These are phyloP conservation scores for Stentor coeruleus DNA, from an alignment of 73 alveolate species.

Conservation along the genomic window DNA sequence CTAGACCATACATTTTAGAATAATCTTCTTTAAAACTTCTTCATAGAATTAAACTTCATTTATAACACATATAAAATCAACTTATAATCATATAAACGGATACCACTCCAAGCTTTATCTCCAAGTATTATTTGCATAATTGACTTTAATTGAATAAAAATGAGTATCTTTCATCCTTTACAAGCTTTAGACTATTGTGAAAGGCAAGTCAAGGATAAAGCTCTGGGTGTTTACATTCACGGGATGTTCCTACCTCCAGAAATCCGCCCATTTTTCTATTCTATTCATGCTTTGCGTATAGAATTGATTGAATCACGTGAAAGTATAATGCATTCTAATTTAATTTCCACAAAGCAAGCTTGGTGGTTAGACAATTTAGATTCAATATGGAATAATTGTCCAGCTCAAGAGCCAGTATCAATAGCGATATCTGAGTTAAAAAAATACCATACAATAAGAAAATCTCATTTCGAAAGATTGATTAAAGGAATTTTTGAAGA, in stretches of 20 bases:
- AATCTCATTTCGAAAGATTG: constrained; percentile 9
- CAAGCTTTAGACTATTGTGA: constrained; percentile 21
- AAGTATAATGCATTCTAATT: not conserved
- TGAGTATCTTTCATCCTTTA: constrained; percentile 7
- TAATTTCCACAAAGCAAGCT: not conserved
- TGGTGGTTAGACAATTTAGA: constrained; percentile 16
- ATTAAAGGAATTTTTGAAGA: not conserved
- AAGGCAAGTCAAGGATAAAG: not conserved
- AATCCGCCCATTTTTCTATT: not conserved
- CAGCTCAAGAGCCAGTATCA: constrained; percentile 16
- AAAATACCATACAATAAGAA: not conserved
- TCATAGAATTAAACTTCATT: too few relatives aligned
- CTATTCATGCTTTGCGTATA: not conserved
- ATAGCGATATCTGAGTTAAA: not conserved
- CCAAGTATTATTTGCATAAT: too few relatives aligned
- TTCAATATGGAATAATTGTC: not conserved
- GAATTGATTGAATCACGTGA: not conserved
- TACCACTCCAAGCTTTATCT: too few relatives aligned
- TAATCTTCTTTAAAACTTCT: too few relatives aligned
- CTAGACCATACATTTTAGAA: too few relatives aligned
- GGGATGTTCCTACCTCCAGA: constrained; percentile 21
- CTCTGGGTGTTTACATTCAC: not conserved
- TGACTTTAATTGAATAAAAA: not conserved
- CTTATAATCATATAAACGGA: too few relatives aligned
- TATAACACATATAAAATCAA: too few relatives aligned